Evolutionary conservation across 2,329 filamentous ascomycete species (phyloP).

Genomic region (Uncinocarpus reesii): DNA sequence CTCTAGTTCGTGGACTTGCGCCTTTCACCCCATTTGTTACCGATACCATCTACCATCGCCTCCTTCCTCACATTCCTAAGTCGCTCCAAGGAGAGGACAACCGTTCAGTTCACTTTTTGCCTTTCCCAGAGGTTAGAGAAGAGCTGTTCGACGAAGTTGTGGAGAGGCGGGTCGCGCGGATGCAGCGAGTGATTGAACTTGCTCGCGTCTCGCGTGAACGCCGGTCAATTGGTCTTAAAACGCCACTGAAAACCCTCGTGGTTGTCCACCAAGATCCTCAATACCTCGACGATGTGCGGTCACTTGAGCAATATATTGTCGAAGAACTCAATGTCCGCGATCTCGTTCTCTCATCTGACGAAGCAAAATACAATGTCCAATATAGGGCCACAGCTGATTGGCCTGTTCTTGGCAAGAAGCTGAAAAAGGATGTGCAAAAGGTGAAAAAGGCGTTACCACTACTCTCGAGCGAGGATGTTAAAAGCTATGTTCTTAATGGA

Average conservation of each 20-base stretch:
- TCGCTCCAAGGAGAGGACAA: constrained; percentile 58
- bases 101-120: constrained; percentile 83
- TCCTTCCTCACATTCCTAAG: constrained; percentile 71
- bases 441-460: constrained; percentile 82
- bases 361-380: constrained; percentile 82
- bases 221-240: constrained; percentile 75
- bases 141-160: constrained; percentile 80
- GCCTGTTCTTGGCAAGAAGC: constrained; percentile 89
- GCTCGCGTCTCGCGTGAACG: constrained; percentile 78
- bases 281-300: constrained; percentile 78
- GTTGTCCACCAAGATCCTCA: constrained; percentile 75
- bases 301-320: constrained; percentile 74
- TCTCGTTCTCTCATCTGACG: constrained; percentile 71
- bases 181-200: constrained; percentile 94
- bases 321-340: constrained; percentile 89
- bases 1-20: constrained; percentile 73
- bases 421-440: constrained; percentile 85
- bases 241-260: constrained; percentile 76
- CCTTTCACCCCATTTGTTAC: constrained; percentile 94
- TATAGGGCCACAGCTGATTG: constrained; percentile 87
- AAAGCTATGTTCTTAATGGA: constrained; percentile 61
- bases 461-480: constrained; percentile 70
- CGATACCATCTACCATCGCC: constrained; percentile 81
- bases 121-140: constrained; percentile 77
- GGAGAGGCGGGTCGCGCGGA: constrained; percentile 74